Evolutionary conservation across 164 flowering plant genomes (phyloP).

Genomic region (Magnolia officinalis): DNA sequence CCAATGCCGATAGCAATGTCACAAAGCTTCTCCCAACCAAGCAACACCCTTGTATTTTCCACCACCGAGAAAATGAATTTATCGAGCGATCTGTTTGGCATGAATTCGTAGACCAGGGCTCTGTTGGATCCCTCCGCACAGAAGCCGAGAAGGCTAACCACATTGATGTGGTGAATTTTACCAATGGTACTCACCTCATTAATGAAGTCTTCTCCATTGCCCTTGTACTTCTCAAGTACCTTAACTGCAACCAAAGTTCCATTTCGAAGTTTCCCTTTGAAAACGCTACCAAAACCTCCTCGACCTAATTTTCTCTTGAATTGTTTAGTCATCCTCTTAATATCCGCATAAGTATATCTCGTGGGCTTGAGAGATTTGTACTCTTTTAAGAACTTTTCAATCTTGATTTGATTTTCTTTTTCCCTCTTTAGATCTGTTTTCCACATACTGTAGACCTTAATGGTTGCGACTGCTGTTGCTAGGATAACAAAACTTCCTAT

Average conservation of each 20-base stretch:
- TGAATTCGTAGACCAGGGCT: constrained; percentile 11
- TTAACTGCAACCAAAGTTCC: constrained; percentile 2
- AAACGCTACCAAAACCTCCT: constrained; percentile 9
- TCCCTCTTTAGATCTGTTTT: background rate
- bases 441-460: constrained; percentile 1
- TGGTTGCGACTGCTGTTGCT: background rate
- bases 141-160: constrained; percentile 8
- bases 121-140: constrained; percentile 7
- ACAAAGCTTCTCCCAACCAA: constrained; percentile 7
- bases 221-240: background rate
- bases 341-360: background rate
- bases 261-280: background rate
- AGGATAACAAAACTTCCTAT: background rate
- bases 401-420: constrained; percentile 3
- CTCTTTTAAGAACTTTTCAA: background rate
- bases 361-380: background rate
- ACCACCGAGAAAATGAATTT: constrained; percentile 4
- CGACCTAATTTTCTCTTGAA: background rate
- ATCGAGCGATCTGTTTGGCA: constrained; percentile 9
- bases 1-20: constrained; percentile 7
- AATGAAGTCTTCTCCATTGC: constrained; percentile 9
- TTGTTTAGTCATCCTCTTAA: background rate
- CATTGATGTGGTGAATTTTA: constrained; percentile 9
- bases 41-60: background rate
- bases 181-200: constrained; percentile 12